Evolutionary conservation across 768 basidiomycete genomes (phyloP).

Genomic region (Kwoniella sp.): DNA sequence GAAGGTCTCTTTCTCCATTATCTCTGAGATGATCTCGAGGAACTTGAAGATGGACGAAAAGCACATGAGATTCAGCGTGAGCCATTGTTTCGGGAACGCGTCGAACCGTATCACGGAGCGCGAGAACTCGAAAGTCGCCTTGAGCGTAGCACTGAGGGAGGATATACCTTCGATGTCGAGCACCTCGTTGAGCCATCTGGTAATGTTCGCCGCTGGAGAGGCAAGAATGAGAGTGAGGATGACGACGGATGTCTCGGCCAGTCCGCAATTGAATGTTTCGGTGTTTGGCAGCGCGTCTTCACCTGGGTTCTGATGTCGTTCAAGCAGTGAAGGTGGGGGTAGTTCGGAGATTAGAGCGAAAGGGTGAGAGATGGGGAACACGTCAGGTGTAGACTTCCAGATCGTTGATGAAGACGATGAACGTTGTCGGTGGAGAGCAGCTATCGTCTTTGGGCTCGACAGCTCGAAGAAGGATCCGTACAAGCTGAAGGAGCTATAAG

Average conservation of each 20-base stretch:
- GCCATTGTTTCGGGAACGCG: slow-evolving; percentile 86
- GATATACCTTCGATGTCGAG: slow-evolving; percentile 88
- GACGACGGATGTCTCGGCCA: slow-evolving; percentile 84
- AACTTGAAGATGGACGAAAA: slow-evolving; percentile 87
- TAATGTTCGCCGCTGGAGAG: slow-evolving; percentile 74
- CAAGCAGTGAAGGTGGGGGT: slow-evolving; percentile 57
- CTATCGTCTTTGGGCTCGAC: slow-evolving; percentile 67
- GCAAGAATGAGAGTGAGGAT: slow-evolving; percentile 78
- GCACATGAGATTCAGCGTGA: slow-evolving; percentile 84
- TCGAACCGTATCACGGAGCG: slow-evolving; percentile 80
- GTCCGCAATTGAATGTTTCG: slow-evolving; percentile 67
- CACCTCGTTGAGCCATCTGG: slow-evolving; percentile 74
- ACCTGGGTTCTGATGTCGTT: slow-evolving; percentile 43
- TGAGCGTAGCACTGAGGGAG: slow-evolving; percentile 70
- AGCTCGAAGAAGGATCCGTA: slow-evolving; percentile 87
- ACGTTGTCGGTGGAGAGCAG: slow-evolving; percentile 70
- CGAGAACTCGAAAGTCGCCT: slow-evolving; percentile 77
- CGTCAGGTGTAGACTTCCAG: slow-evolving; percentile 68
- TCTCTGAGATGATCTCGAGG: slow-evolving; percentile 74
- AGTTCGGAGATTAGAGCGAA: slow-evolving; percentile 75
- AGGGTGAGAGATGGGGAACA: slow-evolving; percentile 92
- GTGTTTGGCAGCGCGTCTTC: slow-evolving; percentile 59
- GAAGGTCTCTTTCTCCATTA: slow-evolving; percentile 74
- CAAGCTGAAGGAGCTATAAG: slow-evolving; percentile 61
- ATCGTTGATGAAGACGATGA: slow-evolving; percentile 57